phyloP scores from a whole-genome alignment of 495 filamentous ascomycete genomes.

The Opeltia flavorubescens region DNA sequence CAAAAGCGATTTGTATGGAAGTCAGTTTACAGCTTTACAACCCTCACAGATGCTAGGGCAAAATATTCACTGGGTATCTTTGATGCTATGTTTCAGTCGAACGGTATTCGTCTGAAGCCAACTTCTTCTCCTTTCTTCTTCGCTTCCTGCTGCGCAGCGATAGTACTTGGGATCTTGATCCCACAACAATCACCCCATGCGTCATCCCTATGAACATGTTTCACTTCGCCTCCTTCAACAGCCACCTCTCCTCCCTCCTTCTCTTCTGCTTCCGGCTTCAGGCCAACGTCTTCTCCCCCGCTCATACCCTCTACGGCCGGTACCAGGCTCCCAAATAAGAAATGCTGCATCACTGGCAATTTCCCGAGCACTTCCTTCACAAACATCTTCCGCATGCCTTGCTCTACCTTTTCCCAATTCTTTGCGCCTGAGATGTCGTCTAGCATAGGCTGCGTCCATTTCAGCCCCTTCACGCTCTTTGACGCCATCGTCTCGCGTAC shows the following conservation, averaged over 20 bases:
- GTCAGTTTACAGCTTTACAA: no score
- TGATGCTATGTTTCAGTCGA: conserved; percentile 45
- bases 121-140: conserved; percentile 54
- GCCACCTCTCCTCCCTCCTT: conserved; percentile 38
- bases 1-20: no score
- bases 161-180: conserved; percentile 89
- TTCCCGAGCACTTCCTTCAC: conserved; percentile 84
- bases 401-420: conserved; percentile 84
- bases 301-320: conserved; percentile 68
- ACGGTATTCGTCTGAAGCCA: conserved; percentile 71
- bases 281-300: conserved; percentile 34
- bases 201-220: conserved; percentile 52
- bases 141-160: conserved; percentile 78
- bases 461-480: conserved; percentile 87
- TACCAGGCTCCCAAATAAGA: conserved; percentile 76
- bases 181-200: conserved; percentile 96
- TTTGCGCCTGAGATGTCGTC: conserved; percentile 93
- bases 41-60: no score
- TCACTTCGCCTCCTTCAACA: conserved; percentile 47
- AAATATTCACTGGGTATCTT: neutral
- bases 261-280: conserved; percentile 35
- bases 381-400: conserved; percentile 94
- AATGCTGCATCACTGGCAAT: conserved; percentile 96
- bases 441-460: conserved; percentile 97
- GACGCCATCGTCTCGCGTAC: conserved; percentile 88